Percentiles rank a stretch among this genome's conserved stretches.
These are phyloP conservation scores for Podospora australis DNA, from an alignment of 495 filamentous ascomycete genomes.

Conservation along the genomic window DNA sequence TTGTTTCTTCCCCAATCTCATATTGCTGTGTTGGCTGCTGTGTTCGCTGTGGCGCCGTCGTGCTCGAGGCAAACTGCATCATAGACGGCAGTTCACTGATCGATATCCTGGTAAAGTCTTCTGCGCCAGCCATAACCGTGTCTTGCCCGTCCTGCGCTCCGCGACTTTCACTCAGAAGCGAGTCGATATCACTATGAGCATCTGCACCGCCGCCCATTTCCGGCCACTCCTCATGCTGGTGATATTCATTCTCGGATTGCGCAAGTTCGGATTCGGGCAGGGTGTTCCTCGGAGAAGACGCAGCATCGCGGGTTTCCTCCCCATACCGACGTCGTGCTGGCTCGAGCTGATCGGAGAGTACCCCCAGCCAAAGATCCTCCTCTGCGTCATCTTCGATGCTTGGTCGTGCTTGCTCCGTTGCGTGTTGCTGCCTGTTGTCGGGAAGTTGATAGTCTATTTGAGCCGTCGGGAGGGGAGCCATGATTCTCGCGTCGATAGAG, in stretches of 20 bases:
- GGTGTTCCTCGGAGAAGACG: not conserved
- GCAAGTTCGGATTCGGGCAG: slow-evolving; percentile 3
- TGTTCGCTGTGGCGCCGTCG: slow-evolving; percentile 27
- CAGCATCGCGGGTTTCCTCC: too few species aligned
- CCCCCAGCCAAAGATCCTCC: slow-evolving; percentile 32
- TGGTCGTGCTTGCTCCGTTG: not conserved
- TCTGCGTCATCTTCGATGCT: slow-evolving; percentile 13
- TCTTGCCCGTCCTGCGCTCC: slow-evolving; percentile 23
- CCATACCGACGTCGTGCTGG: too few species aligned
- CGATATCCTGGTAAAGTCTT: slow-evolving; percentile 47
- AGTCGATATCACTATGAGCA: slow-evolving; percentile 22
- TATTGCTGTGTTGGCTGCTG: slow-evolving; percentile 3
- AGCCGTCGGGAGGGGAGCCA: too few species aligned
- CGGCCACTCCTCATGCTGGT: slow-evolving; percentile 12
- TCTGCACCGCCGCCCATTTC: slow-evolving; percentile 9
- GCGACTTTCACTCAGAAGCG: slow-evolving; percentile 7
- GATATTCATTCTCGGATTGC: slow-evolving; percentile 12
- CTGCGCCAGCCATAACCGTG: slow-evolving; percentile 33
- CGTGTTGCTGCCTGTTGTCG: not conserved
- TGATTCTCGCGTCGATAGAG: too few species aligned
- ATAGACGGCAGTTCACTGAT: slow-evolving; percentile 37
- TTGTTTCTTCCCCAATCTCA: slow-evolving; percentile 40
- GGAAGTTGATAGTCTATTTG: too few species aligned
- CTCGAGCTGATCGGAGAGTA: slow-evolving; percentile 19
- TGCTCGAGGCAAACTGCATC: slow-evolving; percentile 30